Percentiles rank a stretch among this genome's conserved stretches.
Evolutionary conservation across 164 flowering plant genomes (phyloP).

Genomic region (Berberis thunbergii): DNA sequence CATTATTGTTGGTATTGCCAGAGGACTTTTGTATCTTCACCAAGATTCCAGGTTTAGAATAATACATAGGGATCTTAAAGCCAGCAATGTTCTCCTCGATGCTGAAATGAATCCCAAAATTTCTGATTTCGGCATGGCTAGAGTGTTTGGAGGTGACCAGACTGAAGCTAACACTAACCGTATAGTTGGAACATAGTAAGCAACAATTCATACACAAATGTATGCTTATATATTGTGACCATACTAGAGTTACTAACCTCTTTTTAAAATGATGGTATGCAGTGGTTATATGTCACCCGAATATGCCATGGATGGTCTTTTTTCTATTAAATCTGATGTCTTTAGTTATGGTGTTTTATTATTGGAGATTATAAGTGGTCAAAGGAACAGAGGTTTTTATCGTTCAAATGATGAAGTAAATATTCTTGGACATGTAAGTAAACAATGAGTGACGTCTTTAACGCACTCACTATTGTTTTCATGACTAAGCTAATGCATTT

Average conservation of each 20-base stretch:
- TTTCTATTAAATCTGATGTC: slow-evolving; percentile 46
- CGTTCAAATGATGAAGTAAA: slow-evolving; percentile 19
- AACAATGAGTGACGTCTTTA: neutral
- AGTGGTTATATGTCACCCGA: slow-evolving; percentile 65
- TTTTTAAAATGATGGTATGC: slow-evolving; percentile 4
- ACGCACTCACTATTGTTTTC: neutral
- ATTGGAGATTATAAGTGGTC: slow-evolving; percentile 46
- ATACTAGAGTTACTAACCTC: too few species aligned
- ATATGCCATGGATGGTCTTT: slow-evolving; percentile 41
- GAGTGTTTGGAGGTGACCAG: slow-evolving; percentile 31
- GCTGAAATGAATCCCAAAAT: slow-evolving; percentile 36
- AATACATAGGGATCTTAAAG: slow-evolving; percentile 40
- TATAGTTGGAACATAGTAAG: slow-evolving; percentile 49
- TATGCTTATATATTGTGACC: neutral
- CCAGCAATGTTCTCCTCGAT: slow-evolving; percentile 38
- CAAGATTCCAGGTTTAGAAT: slow-evolving; percentile 33
- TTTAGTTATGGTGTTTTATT: slow-evolving; percentile 49
- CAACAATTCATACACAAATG: neutral
- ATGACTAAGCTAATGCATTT: neutral
- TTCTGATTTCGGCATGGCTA: slow-evolving; percentile 48
- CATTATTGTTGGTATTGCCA: slow-evolving; percentile 30
- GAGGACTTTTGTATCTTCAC: slow-evolving; percentile 48
- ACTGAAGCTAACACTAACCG: slow-evolving; percentile 23
- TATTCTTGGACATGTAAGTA: slow-evolving; percentile 48
- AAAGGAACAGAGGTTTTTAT: slow-evolving; percentile 34